Evolutionary conservation across 805 yeast species (phyloP).

Genomic region (Saturnispora ahearnii): DNA sequence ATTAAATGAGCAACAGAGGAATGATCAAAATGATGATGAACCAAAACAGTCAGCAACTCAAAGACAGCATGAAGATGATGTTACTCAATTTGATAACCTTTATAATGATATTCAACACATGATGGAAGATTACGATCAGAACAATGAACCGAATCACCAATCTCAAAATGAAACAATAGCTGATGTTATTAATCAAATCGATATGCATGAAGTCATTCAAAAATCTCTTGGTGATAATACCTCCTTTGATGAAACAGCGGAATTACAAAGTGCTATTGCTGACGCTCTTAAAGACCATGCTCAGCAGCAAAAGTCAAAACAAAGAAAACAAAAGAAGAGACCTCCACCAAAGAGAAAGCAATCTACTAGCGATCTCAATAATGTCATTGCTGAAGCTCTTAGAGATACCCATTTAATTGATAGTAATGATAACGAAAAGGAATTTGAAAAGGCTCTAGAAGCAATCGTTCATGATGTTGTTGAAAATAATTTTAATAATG

Average conservation of each 20-base stretch:
- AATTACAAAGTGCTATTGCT: constrained; percentile 22
- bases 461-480: constrained; percentile 50
- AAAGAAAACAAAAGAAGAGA: not conserved
- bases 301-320: constrained; percentile 4
- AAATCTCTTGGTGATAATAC: constrained; percentile 15
- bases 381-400: constrained; percentile 22
- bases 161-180: constrained; percentile 3
- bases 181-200: constrained; percentile 11
- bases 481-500: constrained; percentile 18
- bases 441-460: constrained; percentile 44
- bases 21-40: not conserved
- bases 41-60: constrained; percentile 2
- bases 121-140: not conserved
- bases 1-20: not conserved
- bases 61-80: constrained; percentile 4
- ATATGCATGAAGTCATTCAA: constrained; percentile 14
- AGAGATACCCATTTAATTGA: constrained; percentile 9
- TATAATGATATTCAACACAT: constrained; percentile 9
- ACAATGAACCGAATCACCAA: not conserved
- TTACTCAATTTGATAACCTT: constrained; percentile 3
- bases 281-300: constrained; percentile 18
- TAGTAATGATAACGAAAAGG: constrained; percentile 22
- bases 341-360: not conserved
- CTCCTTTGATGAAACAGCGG: constrained; percentile 14
- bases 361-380: constrained; percentile 13